Evolutionary conservation across 148 eudicot species (phyloP).

Genomic region (Vaccinium macrocarpon): DNA sequence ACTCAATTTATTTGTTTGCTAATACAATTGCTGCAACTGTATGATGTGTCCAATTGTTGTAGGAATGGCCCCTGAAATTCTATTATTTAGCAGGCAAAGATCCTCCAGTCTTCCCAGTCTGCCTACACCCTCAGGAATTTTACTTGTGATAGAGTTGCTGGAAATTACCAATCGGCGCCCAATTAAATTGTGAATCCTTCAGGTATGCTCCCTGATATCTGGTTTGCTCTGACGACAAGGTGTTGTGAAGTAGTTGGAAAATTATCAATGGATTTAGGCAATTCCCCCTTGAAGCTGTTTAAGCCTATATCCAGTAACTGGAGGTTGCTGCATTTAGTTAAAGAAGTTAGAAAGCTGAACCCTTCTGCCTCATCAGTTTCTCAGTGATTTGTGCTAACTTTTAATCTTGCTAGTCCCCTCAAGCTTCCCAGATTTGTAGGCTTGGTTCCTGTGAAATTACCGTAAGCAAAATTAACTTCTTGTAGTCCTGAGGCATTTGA

Average conservation of each 20-base stretch:
- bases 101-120: neutral
- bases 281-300: neutral
- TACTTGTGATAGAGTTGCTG: neutral
- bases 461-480: neutral
- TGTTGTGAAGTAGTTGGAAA: neutral
- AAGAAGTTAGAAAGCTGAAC: slow-evolving; percentile 19
- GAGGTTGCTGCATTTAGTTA: slow-evolving; percentile 23
- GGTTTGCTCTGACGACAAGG: neutral
- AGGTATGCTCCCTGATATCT: neutral
- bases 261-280: neutral
- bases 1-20: neutral
- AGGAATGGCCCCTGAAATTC: neutral
- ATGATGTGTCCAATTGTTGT: neutral
- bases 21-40: neutral
- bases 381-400: neutral
- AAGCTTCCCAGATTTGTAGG: slow-evolving; percentile 17
- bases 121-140: neutral
- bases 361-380: slow-evolving; percentile 9
- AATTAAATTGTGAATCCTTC: neutral
- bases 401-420: neutral
- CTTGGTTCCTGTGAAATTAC: slow-evolving; percentile 12
- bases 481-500: slow-evolving; percentile 17
- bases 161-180: neutral
- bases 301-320: neutral
- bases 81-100: neutral